Percentiles rank a stretch among this genome's conserved stretches.
These are phyloP conservation scores for Zygosaccharomyces bisporus DNA, from an alignment of 805 yeast species.

Conservation along the genomic window DNA sequence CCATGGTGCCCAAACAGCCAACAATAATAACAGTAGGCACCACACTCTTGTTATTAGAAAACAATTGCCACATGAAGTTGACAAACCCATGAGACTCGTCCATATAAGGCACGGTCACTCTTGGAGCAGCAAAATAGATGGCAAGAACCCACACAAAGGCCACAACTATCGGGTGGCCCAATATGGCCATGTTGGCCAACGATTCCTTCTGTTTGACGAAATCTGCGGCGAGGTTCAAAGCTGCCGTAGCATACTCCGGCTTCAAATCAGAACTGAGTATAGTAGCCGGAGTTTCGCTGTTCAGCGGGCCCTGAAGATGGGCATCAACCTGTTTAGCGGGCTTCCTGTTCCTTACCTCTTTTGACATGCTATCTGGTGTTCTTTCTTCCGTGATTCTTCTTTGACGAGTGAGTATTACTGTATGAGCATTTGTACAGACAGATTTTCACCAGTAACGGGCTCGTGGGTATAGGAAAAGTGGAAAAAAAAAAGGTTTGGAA, in stretches of 20 bases:
- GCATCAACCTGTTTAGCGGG: constrained; percentile 45
- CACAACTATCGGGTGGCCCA: constrained; percentile 45
- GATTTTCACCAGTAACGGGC: neutral
- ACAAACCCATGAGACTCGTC: constrained; percentile 19
- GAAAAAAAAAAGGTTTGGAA: neutral
- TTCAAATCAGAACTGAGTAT: constrained; percentile 47
- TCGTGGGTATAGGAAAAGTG: neutral
- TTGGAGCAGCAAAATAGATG: constrained; percentile 22
- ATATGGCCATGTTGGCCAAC: constrained; percentile 42
- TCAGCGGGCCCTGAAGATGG: constrained; percentile 52
- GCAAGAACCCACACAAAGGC: constrained; percentile 22
- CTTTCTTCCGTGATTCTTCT: constrained; percentile 1
- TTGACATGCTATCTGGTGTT: neutral
- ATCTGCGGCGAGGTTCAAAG: constrained; percentile 62
- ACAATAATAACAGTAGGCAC: constrained; percentile 20
- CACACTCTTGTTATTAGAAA: constrained; percentile 21
- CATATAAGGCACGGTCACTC: constrained; percentile 21
- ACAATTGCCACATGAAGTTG: constrained; percentile 24
- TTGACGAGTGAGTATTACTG: too few species aligned
- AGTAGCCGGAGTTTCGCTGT: constrained; percentile 48
- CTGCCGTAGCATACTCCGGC: constrained; percentile 59
- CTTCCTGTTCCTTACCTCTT: constrained; percentile 3
- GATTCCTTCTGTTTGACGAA: constrained; percentile 46
- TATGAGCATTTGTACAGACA: neutral
- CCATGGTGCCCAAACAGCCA: constrained; percentile 25